Evolutionary conservation across 78 protist genomes (phyloP), one percentile per base, ranked within the genome.

Genomic region (Dictyostelium brefeldianum): DNA sequence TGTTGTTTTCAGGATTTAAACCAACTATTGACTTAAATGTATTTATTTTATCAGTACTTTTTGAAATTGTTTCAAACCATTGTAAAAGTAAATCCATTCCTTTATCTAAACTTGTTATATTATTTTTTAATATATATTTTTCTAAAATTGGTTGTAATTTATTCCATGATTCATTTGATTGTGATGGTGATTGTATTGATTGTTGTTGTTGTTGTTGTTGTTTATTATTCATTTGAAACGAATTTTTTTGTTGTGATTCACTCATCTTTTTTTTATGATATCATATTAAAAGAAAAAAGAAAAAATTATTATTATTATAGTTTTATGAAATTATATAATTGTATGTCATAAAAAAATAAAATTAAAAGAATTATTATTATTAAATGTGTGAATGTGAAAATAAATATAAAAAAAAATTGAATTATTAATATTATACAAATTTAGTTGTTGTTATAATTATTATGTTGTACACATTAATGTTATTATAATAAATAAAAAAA

Each of bases 41-140:
- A 62, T 84, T 84, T 12, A 84, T 74, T 62, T 84, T 84, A 48
- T 84, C 92, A 48, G 82, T 74, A 84, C 65, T 84, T 67, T 75
- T 84, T 25, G 92, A 71, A 59, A 84, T 84, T n/a, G 65, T 75
- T 74, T 84, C 92, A 74, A 84, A 84, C 92, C 92, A 84, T 54
- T 17, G 12, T 29, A 75, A 59, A 14, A 84, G 17, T 43, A 84
- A 43, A 75, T 84, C 92, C 54, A 84, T 27, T 17, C 92, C 92
- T 75, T 75, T 84, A 27, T 84, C 92, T 43, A 84, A 31, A 74
- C 92, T 79, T n/a, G 92, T 27, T n/a, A 84, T 75, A 75, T 84
- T 74, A 74, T 54, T 84, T 41, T 84, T 84, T 7, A 84, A 47
- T 14, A 84, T 84, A 74, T 53, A 56, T 62, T 84, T 84, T 48